Base-by-base conservation (phyloP, 768 basidiomycete species). In the Rhizopogon sp. region DNA sequence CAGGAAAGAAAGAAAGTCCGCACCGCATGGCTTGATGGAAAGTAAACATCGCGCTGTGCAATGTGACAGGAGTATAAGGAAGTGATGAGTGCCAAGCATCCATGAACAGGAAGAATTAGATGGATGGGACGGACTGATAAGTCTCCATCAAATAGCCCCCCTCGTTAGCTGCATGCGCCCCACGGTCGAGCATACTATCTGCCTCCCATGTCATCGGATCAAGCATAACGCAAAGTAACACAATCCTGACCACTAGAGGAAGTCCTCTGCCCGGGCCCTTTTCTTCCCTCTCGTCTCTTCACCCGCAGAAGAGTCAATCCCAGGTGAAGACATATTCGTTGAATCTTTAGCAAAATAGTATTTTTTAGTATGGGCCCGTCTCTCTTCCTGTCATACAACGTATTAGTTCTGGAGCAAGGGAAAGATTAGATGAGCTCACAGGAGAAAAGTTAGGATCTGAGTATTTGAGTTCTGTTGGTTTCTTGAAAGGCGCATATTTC, bases 251-350 rank as follows among this genome's bases (percentile, higher is more conserved):
- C 58, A 53, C 65, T 71, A 91, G 62, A 93, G 71, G 70, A 90
- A 90, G 69, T 93, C 92, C 70, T 93, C 90, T 33, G 92, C 92
- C 60, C 90, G 77, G 45, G 90, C 88, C 45, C 92, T 76, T 71
- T 93, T 93, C 76, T 85, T 90, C 46, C 90, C 90, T 60, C 88
- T 80, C 49, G 79, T 74, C 63, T 88, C 88, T 50, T 87, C 85
- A 33, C 60, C 63, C 35, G 63, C 58, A 54, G 69, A 70, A 58
- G 68, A 66, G 54, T 67, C 67, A 20, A 62, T 64, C 42, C 55
- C 57, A 16, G 46, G 45, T 37, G 49, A 14, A 25, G 8, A 16
- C 53, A 56, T 28, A 43, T 72, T 70, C 14, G 65, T 69, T 16
- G 66, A 66, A 59, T 79, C 67, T 65, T 77, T 76, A 52, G 76